These are phyloP conservation scores for Zea mays DNA, from an alignment of 176 grass and related monocot genomes.

Conservation along the genomic window Zm-B73-REFERENCE-NAM-5.0 NC_050096.1:287645001-287645500, in stretches of 20 bases:
- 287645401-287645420: neutral
- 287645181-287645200: conserved; percentile 42
- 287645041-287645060: conserved; percentile 69
- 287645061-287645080: conserved; percentile 78
- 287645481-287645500: neutral
- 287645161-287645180: conserved; percentile 68
- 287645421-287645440: conserved; percentile 14
- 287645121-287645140: conserved; percentile 65
- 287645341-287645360: neutral
- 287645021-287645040: conserved; percentile 95
- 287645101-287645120: conserved; percentile 88
- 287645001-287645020: conserved; percentile 69
- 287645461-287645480: conserved; percentile 7
- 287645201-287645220: conserved; percentile 38
- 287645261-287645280: neutral
- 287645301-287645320: conserved; percentile 26
- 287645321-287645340: conserved; percentile 37
- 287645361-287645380: neutral
- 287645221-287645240: conserved; percentile 30
- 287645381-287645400: neutral
- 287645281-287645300: no score
- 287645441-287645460: neutral
- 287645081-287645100: conserved; percentile 66
- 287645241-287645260: neutral
- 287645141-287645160: conserved; percentile 83